Base-by-base conservation (phyloP, 192 early-diverging fungal species). In the Kickxella alabastrina region DNA sequence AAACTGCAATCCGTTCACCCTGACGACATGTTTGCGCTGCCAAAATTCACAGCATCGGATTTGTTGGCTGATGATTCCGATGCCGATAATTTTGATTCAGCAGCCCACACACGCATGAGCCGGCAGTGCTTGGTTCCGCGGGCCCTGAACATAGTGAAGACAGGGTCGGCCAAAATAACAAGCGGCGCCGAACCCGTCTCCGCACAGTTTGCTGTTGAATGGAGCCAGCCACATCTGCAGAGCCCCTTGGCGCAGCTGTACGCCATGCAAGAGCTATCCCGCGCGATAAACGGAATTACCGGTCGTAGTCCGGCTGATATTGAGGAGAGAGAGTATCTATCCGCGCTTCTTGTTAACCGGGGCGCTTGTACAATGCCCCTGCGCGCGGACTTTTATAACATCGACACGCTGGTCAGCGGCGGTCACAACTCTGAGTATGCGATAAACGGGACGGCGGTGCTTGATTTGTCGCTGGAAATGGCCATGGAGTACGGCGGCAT, bases 351-450 rank as follows among this genome's bases (percentile, higher is more conserved):
- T 25, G 44, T 55, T 27, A 65, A 54, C 43, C 41, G 29, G 17
- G 38, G 41, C 14, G 14, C 42, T 12, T 31, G 21, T 15, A 57
- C 62, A 2, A 38, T 73, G 43, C 62, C 69, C 5, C 43, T 62
- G 43, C 69, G 69, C 35, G 45, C 51, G 7, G 69, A 73, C 47
- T 73, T 65, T 43, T 57, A 73, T 45, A 57, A 60, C 27, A 46
- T 59, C 36, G 69, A 62, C 1, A 21, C 51, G 35, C 69, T 73
- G 47, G 69, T 65, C 14, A 53, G 52, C 48, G 51, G 47, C 49
- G 35, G 22, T 9, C 27, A n/a, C 15, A 15, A 32, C 18, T 15
- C 28, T n/a, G 12, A 19, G 27, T 25, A 29, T 29, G 27, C 15
- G 29, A 47, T 4, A 15, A 47, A 23, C 10, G 62, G 62, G 7